phyloP scores from a whole-genome alignment of 495 filamentous ascomycete species.

The Podospora pseudocomata region DNA sequence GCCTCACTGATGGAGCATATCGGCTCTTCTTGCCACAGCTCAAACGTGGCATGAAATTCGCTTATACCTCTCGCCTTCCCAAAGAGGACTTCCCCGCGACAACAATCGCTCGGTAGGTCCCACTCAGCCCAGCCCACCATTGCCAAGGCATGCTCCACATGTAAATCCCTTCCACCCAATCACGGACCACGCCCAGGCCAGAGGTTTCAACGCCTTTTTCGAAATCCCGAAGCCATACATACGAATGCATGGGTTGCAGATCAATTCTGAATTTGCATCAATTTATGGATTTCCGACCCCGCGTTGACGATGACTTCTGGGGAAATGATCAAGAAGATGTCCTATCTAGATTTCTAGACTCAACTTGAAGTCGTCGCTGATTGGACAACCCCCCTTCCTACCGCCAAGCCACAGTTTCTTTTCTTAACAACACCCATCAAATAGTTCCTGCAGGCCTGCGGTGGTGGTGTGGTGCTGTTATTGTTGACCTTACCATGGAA shows the following conservation, averaged over 20 bases:
- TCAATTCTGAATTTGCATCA: neutral
- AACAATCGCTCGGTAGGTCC: neutral
- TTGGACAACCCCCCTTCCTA: neutral
- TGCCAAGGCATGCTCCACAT: neutral
- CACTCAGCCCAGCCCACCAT: neutral
- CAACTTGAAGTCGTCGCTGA: neutral
- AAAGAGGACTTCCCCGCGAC: neutral
- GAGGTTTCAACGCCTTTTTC: neutral
- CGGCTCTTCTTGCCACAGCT: neutral
- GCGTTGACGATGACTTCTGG: neutral
- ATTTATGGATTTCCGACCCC: slow-evolving; percentile 1
- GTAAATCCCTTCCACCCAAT: neutral
- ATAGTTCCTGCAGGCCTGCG: neutral
- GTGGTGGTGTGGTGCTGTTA: neutral
- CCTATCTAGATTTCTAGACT: neutral
- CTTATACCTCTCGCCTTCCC: neutral
- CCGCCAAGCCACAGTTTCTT: slow-evolving; percentile 1
- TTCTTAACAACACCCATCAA: neutral
- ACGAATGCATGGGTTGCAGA: neutral
- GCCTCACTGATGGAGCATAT: neutral
- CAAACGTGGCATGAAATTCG: neutral
- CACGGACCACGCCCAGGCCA: neutral
- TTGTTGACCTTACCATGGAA: neutral
- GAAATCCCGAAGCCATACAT: neutral
- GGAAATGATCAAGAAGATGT: neutral